phyloP scores from a whole-genome alignment of 2,329 filamentous ascomycete genomes.

The Nectriaceae sp. region DNA sequence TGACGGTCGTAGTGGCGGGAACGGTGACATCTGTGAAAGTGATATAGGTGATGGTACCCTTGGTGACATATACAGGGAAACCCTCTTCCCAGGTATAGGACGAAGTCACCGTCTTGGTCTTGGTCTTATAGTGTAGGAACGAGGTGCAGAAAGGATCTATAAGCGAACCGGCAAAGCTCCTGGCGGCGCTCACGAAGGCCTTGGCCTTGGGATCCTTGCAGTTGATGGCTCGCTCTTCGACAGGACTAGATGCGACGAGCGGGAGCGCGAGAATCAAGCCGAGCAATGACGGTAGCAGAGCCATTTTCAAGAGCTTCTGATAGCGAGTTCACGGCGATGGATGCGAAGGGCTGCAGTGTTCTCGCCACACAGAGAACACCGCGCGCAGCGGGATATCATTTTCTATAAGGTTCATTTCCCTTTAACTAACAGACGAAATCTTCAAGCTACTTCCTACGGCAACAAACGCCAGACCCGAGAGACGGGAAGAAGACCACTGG shows the following conservation, averaged over 20 bases:
- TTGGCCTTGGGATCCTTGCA: conserved; percentile 5
- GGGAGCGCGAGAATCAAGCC: not conserved
- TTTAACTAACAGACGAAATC: too few species aligned
- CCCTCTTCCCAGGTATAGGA: not conserved
- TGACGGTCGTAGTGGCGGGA: not conserved
- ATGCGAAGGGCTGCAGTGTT: too few species aligned
- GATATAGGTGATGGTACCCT: not conserved
- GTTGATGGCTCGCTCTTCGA: not conserved
- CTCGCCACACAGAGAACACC: too few species aligned
- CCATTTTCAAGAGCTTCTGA: too few species aligned
- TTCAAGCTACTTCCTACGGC: too few species aligned
- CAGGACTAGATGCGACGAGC: not conserved
- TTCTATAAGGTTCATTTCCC: too few species aligned
- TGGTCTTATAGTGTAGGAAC: conserved; percentile 1
- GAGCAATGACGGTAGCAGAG: conserved; percentile 3
- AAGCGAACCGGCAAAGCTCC: not conserved
- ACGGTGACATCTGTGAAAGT: not conserved
- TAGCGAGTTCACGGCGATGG: too few species aligned
- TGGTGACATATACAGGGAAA: not conserved
- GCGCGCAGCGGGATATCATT: too few species aligned
- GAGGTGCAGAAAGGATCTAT: not conserved
- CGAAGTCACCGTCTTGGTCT: not conserved
- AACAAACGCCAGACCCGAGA: too few species aligned
- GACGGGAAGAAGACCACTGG: too few species aligned
- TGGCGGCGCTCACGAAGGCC: not conserved